Percentiles rank a stretch among this genome's conserved stretches.
phyloP scores from a whole-genome alignment of 345 rosid genomes.

The Linum trigynum region DNA sequence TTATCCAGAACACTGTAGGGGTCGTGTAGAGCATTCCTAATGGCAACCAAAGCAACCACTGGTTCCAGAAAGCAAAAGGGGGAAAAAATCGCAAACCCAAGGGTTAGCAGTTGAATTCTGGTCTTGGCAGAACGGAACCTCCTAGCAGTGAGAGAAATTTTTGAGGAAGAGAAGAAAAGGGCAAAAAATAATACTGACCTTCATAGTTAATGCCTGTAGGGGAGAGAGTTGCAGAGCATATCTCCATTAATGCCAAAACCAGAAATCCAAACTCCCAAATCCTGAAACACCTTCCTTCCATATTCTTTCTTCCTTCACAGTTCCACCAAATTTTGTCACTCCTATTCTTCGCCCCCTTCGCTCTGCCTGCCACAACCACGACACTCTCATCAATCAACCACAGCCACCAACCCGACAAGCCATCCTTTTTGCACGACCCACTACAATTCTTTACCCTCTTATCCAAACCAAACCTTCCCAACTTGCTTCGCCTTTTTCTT shows the following conservation, averaged over 20 bases:
- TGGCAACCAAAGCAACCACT: slow-evolving; percentile 88
- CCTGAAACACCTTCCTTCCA: slow-evolving; percentile 35
- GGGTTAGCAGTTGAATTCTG: background rate
- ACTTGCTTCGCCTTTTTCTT: background rate
- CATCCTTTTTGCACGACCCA: background rate
- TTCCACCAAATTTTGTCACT: no score
- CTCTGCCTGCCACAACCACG: background rate
- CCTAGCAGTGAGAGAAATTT: background rate
- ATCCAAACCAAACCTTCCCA: background rate
- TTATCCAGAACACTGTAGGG: slow-evolving; percentile 86
- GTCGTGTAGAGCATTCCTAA: slow-evolving; percentile 68
- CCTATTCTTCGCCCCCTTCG: slow-evolving; percentile 11
- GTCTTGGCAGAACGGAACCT: background rate
- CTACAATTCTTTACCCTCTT: background rate
- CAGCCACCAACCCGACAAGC: background rate
- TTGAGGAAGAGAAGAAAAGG: background rate
- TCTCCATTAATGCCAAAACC: slow-evolving; percentile 48
- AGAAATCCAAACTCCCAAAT: slow-evolving; percentile 42
- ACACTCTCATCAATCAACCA: background rate
- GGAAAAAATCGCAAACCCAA: background rate
- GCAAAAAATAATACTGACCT: slow-evolving; percentile 41
- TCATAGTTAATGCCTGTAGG: slow-evolving; percentile 94
- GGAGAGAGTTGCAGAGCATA: slow-evolving; percentile 84
- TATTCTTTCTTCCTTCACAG: slow-evolving; percentile 9
- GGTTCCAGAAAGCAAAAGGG: slow-evolving; percentile 21